Evolutionary conservation across 305 asterid genomes (phyloP).

Genomic region (Fraxinus xanthoxyloides): DNA sequence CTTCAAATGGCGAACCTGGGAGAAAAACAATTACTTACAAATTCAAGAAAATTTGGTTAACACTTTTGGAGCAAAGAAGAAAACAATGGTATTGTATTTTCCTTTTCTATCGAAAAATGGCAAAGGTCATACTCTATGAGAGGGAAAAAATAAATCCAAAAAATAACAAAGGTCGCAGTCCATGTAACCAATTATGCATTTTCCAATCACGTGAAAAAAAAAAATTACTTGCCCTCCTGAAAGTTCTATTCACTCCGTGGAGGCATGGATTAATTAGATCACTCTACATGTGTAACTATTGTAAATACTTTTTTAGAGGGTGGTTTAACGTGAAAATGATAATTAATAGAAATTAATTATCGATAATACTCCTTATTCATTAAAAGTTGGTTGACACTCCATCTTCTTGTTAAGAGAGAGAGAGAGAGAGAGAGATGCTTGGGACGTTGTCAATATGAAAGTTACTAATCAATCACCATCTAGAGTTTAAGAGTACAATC

Average conservation of each 20-base stretch:
- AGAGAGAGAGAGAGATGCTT: background rate
- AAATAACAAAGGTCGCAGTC: background rate
- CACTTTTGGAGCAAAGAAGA: background rate
- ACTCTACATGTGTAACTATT: background rate
- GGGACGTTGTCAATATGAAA: background rate
- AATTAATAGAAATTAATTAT: background rate
- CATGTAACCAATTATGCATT: background rate
- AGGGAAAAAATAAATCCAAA: background rate
- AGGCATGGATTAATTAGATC: background rate
- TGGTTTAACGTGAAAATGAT: background rate
- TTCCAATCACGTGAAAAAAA: background rate
- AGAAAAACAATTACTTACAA: no score
- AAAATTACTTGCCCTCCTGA: background rate
- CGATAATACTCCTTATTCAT: background rate
- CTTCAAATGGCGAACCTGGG: background rate
- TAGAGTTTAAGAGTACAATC: background rate
- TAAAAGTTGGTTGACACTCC: background rate
- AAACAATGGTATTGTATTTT: background rate
- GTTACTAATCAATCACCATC: background rate
- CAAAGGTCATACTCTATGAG: background rate
- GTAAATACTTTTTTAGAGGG: background rate
- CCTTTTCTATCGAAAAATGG: background rate
- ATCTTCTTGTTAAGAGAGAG: background rate
- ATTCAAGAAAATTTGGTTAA: background rate
- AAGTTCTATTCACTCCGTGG: background rate